Conservation (phyloP, 2,329 filamentous ascomycete genomes). For the Claviceps humidiphila region DNA sequence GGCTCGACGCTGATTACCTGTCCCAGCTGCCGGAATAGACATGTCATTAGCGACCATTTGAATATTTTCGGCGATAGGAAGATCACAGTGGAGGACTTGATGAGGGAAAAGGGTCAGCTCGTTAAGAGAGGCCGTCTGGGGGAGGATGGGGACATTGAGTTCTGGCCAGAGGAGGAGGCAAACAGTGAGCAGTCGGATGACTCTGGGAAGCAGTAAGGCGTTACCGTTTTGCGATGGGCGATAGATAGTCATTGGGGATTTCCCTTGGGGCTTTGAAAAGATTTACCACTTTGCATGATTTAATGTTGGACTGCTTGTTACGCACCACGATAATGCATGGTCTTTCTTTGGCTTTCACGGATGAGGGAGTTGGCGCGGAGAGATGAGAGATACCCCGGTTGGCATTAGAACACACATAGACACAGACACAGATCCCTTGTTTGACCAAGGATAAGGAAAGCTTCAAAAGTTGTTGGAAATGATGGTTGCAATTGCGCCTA, state of each 20-base stretch:
- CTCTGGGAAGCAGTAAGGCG: background rate
- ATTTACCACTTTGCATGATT: background rate
- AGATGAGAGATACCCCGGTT: background rate
- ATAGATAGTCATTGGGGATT: background rate
- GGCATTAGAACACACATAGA: background rate
- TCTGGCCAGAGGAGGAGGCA: conserved; percentile 61
- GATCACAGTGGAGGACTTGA: conserved; percentile 63
- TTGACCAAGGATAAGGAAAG: background rate
- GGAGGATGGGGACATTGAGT: conserved; percentile 77
- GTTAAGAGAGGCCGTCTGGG: conserved; percentile 60
- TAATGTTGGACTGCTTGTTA: background rate
- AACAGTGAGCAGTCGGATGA: conserved; percentile 9
- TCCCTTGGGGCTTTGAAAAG: background rate
- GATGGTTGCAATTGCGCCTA: background rate
- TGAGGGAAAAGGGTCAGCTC: conserved; percentile 60
- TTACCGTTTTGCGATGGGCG: background rate
- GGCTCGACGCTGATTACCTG: conserved; percentile 85
- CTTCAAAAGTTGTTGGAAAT: background rate
- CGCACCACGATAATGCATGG: background rate
- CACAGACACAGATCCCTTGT: background rate
- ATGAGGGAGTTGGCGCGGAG: background rate
- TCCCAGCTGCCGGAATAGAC: conserved; percentile 71
- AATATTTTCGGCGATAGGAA: conserved; percentile 59
- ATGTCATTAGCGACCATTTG: conserved; percentile 86
- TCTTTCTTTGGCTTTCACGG: background rate